Evolutionary conservation across 1,139 yeast genomes (phyloP), one percentile per base, ranked within the genome.

Genomic region (Pichia sp.): DNA sequence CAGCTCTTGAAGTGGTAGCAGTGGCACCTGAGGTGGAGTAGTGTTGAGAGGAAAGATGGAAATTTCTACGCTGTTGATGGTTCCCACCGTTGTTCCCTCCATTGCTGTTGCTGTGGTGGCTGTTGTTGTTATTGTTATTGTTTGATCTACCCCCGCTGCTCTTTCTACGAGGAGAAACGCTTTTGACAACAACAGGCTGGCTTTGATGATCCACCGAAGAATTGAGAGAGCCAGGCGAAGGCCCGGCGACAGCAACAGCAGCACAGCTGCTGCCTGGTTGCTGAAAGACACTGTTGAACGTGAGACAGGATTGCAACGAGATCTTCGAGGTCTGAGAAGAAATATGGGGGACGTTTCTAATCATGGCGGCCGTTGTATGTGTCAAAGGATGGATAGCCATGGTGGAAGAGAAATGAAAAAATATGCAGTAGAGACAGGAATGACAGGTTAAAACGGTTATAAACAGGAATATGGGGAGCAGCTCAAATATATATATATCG

Each of bases 291-390:
- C 53, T 58, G 25, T 54, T 58, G 13, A 51, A 53, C 18, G 62
- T 60, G 23, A 60, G 43, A 41, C 60, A 56, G 8, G 60, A 58
- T 50, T 60, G 60, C n/a, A 60, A 31, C 2, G 61, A 54, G 5
- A 56, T 48, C 19, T 54, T 54, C 6, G 59, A 51, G 19, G 58
- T 52, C n/a, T 41, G 41, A 39, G 51, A 16, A 22, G 52, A 46
- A 12, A 58, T 49, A 34, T 58, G 60, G 4, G 59, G 62, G 12
- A 60, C 60, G 50, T 56, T 59, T 46, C 60, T 58, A 40, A 59
- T 50, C 62, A 59, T 59, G 7, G 50, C 50, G 19, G 55, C 46
- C 19, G 37, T 48, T 26, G 46, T 28, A 39, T 41, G 43, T 21
- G 48, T 36, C 16, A 41, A 23, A 31, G 26, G 55, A 31, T 34